These are phyloP conservation scores for Chlamydomonas sp. DNA, from an alignment of 139 green algal species.

Conservation along the genomic window DNA sequence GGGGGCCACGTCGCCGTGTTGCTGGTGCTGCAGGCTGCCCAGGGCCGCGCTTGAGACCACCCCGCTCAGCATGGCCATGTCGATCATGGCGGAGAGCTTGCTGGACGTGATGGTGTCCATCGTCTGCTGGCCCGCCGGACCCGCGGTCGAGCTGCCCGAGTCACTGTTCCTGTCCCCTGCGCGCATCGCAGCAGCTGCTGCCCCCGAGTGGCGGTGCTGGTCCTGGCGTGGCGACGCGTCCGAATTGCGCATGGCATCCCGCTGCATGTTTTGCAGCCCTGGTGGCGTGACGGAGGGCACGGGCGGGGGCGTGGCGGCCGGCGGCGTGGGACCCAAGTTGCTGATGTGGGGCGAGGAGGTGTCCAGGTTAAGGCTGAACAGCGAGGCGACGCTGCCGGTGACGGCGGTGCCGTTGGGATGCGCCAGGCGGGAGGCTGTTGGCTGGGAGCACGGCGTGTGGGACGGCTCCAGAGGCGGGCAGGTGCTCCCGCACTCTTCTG, in stretches of 20 bases:
- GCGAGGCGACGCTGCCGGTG: constrained; percentile 17
- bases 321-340: too few relatives aligned
- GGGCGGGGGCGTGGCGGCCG: background rate
- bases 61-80: constrained; percentile 14
- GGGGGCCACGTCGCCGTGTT: too few relatives aligned
- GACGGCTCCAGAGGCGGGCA: too few relatives aligned
- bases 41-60: background rate
- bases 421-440: too few relatives aligned
- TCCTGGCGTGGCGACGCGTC: too few relatives aligned
- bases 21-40: background rate
- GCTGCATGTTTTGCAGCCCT: too few relatives aligned
- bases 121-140: too few relatives aligned
- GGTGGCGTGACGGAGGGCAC: background rate
- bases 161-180: background rate
- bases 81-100: constrained; percentile 13
- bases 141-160: background rate
- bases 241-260: too few relatives aligned
- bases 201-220: too few relatives aligned
- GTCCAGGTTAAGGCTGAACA: constrained; percentile 25
- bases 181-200: too few relatives aligned
- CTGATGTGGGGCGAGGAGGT: background rate
- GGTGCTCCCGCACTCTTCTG: too few relatives aligned
- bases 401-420: background rate
- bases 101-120: constrained; percentile 26
- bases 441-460: too few relatives aligned